phyloP scores from a whole-genome alignment of 2,329 filamentous ascomycete species.

The Botrytis aclada region DNA sequence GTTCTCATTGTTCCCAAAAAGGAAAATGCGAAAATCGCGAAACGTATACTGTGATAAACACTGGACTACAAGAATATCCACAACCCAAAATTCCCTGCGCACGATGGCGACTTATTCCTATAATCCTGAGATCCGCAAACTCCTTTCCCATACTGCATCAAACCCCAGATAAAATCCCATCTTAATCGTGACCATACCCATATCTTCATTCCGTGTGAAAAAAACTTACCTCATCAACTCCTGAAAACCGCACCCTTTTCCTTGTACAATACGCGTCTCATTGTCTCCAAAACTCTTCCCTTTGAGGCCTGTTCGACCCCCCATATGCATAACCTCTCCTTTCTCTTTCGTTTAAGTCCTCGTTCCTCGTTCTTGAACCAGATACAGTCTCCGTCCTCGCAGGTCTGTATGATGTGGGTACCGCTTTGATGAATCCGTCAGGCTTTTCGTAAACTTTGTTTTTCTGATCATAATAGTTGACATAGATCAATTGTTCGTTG shows the following conservation, averaged over 20 bases:
- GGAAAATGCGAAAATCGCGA: neutral
- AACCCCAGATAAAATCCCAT: neutral
- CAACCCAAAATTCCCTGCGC: neutral
- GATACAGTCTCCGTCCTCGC: neutral
- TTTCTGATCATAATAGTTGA: conserved; percentile 1
- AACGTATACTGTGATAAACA: neutral
- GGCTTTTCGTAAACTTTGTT: conserved; percentile 6
- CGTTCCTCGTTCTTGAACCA: neutral
- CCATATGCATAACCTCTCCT: neutral
- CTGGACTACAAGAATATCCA: neutral
- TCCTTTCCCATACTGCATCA: neutral
- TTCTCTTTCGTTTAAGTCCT: neutral
- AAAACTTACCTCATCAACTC: neutral
- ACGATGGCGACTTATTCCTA: neutral
- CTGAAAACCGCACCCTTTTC: neutral
- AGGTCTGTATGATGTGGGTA: neutral
- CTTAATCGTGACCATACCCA: neutral
- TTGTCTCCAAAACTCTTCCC: neutral
- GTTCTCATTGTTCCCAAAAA: neutral
- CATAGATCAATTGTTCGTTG: conserved; percentile 3
- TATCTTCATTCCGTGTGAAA: neutral
- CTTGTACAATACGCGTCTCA: neutral
- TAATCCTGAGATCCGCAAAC: neutral
- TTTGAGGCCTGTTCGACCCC: neutral
- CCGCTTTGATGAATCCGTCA: neutral